Evolutionary conservation across 2,329 filamentous ascomycete genomes (phyloP).

Genomic region (Beauveria brongniartii): DNA sequence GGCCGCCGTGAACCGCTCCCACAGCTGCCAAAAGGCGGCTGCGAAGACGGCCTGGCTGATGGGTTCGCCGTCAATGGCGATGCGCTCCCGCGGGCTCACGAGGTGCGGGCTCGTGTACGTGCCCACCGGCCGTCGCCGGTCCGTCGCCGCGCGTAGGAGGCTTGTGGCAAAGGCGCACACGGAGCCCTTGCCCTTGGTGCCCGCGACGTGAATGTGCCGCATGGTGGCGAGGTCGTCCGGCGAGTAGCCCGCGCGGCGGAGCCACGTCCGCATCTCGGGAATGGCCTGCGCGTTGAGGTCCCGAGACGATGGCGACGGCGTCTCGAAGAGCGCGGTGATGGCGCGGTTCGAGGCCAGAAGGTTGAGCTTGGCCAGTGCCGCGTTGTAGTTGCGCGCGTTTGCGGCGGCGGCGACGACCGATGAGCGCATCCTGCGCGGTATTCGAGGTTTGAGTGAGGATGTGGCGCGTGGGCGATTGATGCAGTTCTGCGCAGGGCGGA

Average conservation of each 20-base stretch:
- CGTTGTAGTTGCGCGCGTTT: slow-evolving; percentile 42
- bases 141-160: slow-evolving; percentile 49
- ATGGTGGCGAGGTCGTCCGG: slow-evolving; percentile 33
- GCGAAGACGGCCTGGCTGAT: slow-evolving; percentile 63
- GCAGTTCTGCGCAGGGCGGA: neutral
- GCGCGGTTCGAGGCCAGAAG: slow-evolving; percentile 73
- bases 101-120: slow-evolving; percentile 84
- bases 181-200: slow-evolving; percentile 91
- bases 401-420: neutral
- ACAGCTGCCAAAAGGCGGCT: slow-evolving; percentile 74
- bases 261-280: slow-evolving; percentile 76
- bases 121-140: slow-evolving; percentile 42
- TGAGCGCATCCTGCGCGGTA: neutral
- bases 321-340: slow-evolving; percentile 44
- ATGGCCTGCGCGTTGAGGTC: slow-evolving; percentile 64
- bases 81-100: slow-evolving; percentile 74
- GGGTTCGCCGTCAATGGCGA: slow-evolving; percentile 67
- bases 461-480: neutral
- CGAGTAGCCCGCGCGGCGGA: slow-evolving; percentile 65
- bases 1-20: slow-evolving; percentile 51
- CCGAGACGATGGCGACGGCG: neutral
- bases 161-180: slow-evolving; percentile 77
- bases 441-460: neutral
- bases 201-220: slow-evolving; percentile 70
- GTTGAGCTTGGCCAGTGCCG: slow-evolving; percentile 67